Evolutionary conservation across 768 basidiomycete species (phyloP).

Genomic region (Tylopilus intermedius): DNA sequence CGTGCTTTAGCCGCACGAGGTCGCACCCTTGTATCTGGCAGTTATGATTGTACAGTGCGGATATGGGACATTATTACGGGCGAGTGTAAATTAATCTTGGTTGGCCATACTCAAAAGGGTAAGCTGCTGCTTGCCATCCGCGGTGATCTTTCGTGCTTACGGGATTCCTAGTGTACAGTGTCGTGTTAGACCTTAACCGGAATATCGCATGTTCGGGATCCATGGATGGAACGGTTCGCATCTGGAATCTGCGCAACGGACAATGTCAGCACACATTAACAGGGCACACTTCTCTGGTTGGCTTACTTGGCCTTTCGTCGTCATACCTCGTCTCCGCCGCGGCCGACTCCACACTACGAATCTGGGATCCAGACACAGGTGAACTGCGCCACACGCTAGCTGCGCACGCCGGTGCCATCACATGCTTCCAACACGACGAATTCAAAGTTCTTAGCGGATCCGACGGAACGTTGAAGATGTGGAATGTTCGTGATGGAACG

Average conservation of each 20-base stretch:
- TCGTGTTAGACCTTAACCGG: conserved; percentile 81
- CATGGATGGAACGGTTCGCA: conserved; percentile 95
- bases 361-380: conserved; percentile 90
- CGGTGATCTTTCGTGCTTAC: conserved; percentile 3
- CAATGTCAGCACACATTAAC: conserved; percentile 74
- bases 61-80: conserved; percentile 93
- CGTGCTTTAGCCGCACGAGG: conserved; percentile 90
- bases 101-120: conserved; percentile 91
- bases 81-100: conserved; percentile 70
- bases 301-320: conserved; percentile 83
- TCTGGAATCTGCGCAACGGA: conserved; percentile 87
- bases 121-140: conserved; percentile 25
- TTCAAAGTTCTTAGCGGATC: conserved; percentile 94
- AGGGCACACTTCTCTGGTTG: conserved; percentile 93
- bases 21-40: conserved; percentile 86
- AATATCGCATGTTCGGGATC: conserved; percentile 94
- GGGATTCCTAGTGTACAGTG: conserved; percentile 74
- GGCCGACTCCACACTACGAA: conserved; percentile 88
- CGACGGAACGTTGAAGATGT: conserved; percentile 96
- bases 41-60: conserved; percentile 91
- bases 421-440: conserved; percentile 98
- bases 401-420: conserved; percentile 96
- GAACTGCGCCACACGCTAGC: conserved; percentile 76
- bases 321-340: conserved; percentile 93
- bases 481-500: conserved; percentile 86